These are phyloP conservation scores for Hygrophorus russula DNA, from an alignment of 768 basidiomycete genomes.

Conservation along the genomic window DNA sequence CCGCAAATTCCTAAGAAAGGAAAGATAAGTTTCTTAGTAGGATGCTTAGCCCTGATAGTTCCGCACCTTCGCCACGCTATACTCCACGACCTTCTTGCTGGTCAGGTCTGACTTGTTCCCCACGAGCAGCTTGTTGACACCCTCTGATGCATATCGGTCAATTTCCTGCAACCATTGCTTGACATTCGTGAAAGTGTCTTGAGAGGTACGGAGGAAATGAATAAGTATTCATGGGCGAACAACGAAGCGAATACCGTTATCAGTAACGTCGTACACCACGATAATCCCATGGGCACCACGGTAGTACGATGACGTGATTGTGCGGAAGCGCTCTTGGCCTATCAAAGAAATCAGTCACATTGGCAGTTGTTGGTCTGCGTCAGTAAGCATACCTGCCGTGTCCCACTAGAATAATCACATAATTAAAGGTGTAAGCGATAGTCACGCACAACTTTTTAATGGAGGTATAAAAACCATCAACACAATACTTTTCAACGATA, in stretches of 20 bases:
- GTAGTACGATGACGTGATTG: constrained; percentile 99
- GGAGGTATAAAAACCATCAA: background rate
- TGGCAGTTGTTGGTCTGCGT: background rate
- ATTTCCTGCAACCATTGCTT: constrained; percentile 95
- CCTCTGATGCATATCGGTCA: constrained; percentile 93
- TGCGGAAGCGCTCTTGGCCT: constrained; percentile 98
- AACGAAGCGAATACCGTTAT: constrained; percentile 48
- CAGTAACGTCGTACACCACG: constrained; percentile 97
- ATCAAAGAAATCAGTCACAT: constrained; percentile 6
- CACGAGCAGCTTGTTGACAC: constrained; percentile 96
- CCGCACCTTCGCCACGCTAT: constrained; percentile 72
- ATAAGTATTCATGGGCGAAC: background rate
- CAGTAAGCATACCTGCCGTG: constrained; percentile 63
- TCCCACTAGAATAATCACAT: constrained; percentile 64
- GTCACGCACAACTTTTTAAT: background rate
- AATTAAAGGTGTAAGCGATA: background rate
- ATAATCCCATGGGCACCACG: constrained; percentile 97
- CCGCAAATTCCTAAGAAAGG: constrained; percentile 71
- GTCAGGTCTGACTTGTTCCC: constrained; percentile 99
- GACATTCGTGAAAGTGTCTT: constrained; percentile 91
- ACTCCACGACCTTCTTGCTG: constrained; percentile 92
- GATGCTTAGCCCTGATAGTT: background rate
- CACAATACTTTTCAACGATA: background rate
- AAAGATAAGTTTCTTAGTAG: background rate
- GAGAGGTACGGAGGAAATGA: constrained; percentile 8